These are phyloP conservation scores for Coemansia sp. DNA, from an alignment of 192 early-diverging fungal genomes.

Conservation along the genomic window DNA sequence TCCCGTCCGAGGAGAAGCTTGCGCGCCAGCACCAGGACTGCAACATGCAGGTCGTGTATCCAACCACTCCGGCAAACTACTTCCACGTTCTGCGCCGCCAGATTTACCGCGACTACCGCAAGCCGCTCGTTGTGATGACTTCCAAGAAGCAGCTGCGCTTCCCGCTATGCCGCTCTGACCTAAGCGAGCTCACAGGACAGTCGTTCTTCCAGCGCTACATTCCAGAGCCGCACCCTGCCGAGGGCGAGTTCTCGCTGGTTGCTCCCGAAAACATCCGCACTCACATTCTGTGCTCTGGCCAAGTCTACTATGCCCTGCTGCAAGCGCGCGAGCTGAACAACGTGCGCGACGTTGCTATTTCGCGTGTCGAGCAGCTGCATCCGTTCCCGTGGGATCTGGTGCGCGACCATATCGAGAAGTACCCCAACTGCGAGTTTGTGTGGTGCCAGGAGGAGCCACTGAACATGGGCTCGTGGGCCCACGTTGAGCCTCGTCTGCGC, in stretches of 20 bases:
- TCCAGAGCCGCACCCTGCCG: conserved; percentile 84
- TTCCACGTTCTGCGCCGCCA: conserved; percentile 95
- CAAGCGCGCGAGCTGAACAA: conserved; percentile 90
- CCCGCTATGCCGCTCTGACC: conserved; percentile 81
- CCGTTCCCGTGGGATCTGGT: conserved; percentile 95
- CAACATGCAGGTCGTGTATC: conserved; percentile 97
- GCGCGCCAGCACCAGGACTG: conserved; percentile 96
- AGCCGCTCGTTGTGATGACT: conserved; percentile 77
- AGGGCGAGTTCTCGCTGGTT: conserved; percentile 62
- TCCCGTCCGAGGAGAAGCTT: conserved; percentile 72
- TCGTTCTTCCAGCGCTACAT: conserved; percentile 90
- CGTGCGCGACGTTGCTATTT: conserved; percentile 84
- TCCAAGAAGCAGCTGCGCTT: conserved; percentile 93
- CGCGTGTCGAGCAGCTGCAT: conserved; percentile 89
- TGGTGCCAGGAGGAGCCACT: conserved; percentile 96
- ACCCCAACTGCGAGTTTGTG: conserved; percentile 86
- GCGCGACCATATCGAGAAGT: conserved; percentile 82
- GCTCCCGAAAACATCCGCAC: conserved; percentile 84
- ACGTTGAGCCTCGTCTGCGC: conserved; percentile 82
- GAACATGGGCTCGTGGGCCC: conserved; percentile 90
- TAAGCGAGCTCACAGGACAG: conserved; percentile 76
- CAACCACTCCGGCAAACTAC: conserved; percentile 96
- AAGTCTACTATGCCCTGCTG: conserved; percentile 93
- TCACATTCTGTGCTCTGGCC: conserved; percentile 93
- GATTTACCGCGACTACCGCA: conserved; percentile 95